Base-by-base conservation (phyloP, 441 rosid genomes). In the Populus hybrid region DNA sequence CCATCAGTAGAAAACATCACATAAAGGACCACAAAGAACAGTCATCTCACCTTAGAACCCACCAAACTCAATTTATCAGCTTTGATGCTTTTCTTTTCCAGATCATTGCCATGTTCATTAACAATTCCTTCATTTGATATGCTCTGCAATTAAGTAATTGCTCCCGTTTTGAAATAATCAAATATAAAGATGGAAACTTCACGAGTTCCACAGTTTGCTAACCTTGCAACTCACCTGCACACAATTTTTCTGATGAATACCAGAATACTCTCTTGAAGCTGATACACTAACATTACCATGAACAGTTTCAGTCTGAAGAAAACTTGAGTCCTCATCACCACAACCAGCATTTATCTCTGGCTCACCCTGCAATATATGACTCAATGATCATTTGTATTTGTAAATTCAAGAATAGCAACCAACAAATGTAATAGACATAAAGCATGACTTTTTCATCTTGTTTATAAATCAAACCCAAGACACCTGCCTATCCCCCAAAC, bases 1-100 rank as follows among this genome's bases (percentile, higher is more conserved):
- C 32, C 32, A 30, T 30, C 32, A 30, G 32, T 30, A 30, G 32
- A 30, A 30, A 30, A 30, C 32, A 30, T 30, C 32, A 30, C 32
- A 30, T 30, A 38, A 38, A 38, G 42, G 3, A 3, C 23, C 23
- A 7, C 42, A 50, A 36, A 70, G 24, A 46, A 35, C 23, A 42
- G 57, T 57, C 16, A 57, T 59, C 80, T 79, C 28, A 82, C 83
- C 79, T 5, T 61, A 76, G 40, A 57, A 74, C 36, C 64, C 21
- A 46, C 12, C 32, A 66, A 36, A 73, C 72, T 73, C 59, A 70
- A 76, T 65, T 73, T 70, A 70, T 50, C 11, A 8, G 71, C 78
- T n/a, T 35, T 35, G 42, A 19, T 10, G 32, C 59, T 16, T 21
- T 42, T 28, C 8, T 21, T 11, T 5, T 64, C 65, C 19, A 68